Evolutionary conservation across 306 rosid genomes (phyloP), one percentile per base, ranked within the genome.

Genomic region (Arachis stenosperma): DNA sequence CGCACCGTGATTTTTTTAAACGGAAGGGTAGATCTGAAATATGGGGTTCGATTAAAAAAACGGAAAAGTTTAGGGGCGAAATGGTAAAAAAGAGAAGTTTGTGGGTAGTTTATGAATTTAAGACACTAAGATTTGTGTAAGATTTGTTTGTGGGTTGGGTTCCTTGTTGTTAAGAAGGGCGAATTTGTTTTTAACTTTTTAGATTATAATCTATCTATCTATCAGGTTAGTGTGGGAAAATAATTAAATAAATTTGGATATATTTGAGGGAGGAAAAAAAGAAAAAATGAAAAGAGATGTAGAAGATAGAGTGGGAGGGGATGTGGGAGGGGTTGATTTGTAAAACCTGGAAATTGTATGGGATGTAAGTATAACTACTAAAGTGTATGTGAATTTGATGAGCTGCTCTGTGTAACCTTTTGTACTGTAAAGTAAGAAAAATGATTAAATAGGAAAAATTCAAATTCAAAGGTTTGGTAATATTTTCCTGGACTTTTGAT

Each of bases 1-100:
- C 79, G 6, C 12, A 80, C 90, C 88, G 89, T 87, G 89, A 85
- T 86, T 90, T 90, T 92, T 93, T 90, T 82, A 84, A 93, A 87
- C 88, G 92, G 93, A 39, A 84, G 71, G 92, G 81, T 36, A 1
- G 88, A 79, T 77, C 84, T 51, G 84, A 56, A 79, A 83, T 57
- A 58, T 57, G 65, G 71, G 78, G 29, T 2, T 33, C 2, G 37
- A 33, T 33, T 33, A 2, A 4, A 33, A 1, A 33, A 33, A 2
- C 0, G 37, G 37, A 33, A 33, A 52, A 52, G n/a, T 55, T 41
- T 48, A n/a, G 88, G 86, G 88, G 80, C 59, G 29, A 77, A 73
- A 54, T 65, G 11, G 57, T 11, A 13, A 69, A 69, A 69, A 59
- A 62, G 46, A 62, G 61, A 73, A 69, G 40, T 10, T 48, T 56